phyloP scores from a whole-genome alignment of 352 stramenopile species.

The Phytophthora citrophthora region DNA sequence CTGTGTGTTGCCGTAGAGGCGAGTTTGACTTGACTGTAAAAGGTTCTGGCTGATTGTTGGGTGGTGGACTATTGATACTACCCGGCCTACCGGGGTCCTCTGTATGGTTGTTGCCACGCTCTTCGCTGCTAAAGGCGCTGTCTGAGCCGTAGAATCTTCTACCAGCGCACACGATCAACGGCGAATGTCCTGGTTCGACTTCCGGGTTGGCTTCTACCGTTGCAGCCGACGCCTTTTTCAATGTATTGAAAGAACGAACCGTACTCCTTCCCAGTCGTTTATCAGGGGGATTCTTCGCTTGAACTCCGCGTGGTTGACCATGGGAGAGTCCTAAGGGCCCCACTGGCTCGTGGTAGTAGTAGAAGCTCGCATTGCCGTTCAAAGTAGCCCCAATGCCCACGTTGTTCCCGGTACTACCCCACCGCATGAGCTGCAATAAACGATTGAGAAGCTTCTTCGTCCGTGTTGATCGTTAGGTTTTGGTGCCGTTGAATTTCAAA shows the following conservation, averaged over 20 bases:
- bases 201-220: no score
- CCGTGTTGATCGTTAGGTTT: slow-evolving; percentile 8
- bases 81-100: no score
- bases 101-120: slow-evolving; percentile 4
- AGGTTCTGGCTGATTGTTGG: slow-evolving; percentile 3
- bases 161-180: slow-evolving; percentile 35
- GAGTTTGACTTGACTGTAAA: slow-evolving; percentile 5
- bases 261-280: slow-evolving; percentile 13
- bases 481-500: slow-evolving; percentile 7
- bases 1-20: slow-evolving; percentile 30
- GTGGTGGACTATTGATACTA: neutral
- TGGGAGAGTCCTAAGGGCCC: neutral
- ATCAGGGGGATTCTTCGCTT: slow-evolving; percentile 22
- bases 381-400: slow-evolving; percentile 24
- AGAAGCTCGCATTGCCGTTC: slow-evolving; percentile 25
- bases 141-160: slow-evolving; percentile 23
- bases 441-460: slow-evolving; percentile 9
- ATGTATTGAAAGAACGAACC: neutral
- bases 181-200: neutral
- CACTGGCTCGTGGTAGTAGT: slow-evolving; percentile 36
- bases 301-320: slow-evolving; percentile 3
- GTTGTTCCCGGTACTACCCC: slow-evolving; percentile 24
- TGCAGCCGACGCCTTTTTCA: no score
- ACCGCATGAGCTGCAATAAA: slow-evolving; percentile 23
- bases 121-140: slow-evolving; percentile 3